phyloP scores from a whole-genome alignment of 495 filamentous ascomycete species.

The Penicillium goetzii region DNA sequence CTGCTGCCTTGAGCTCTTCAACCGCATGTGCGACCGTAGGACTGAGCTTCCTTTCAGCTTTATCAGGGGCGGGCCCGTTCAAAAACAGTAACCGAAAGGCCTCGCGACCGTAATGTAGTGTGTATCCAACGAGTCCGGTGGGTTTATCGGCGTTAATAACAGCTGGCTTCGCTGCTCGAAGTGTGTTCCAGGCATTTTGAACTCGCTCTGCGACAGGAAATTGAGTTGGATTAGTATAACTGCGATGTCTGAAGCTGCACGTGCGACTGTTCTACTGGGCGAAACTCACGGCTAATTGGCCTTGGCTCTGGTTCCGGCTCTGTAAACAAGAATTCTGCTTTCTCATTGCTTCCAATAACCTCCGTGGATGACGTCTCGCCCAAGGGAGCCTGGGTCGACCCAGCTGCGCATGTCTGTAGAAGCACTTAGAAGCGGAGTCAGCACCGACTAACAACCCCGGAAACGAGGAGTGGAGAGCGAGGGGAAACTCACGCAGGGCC shows the following conservation, averaged over 20 bases:
- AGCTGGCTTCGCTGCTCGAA: slow-evolving; percentile 39
- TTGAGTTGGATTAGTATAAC: slow-evolving; percentile 8
- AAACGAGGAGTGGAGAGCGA: slow-evolving; percentile 1
- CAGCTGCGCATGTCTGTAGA: slow-evolving; percentile 38
- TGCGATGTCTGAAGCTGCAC: not conserved
- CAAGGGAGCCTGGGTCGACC: slow-evolving; percentile 31
- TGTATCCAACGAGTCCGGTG: slow-evolving; percentile 50
- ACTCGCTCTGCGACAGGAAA: slow-evolving; percentile 37
- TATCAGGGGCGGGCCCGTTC: slow-evolving; percentile 46
- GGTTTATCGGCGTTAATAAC: slow-evolving; percentile 39
- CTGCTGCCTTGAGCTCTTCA: slow-evolving; percentile 73
- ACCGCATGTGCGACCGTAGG: slow-evolving; percentile 58
- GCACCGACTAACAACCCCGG: slow-evolving; percentile 19
- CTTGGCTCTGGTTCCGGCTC: slow-evolving; percentile 25
- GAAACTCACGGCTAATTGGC: slow-evolving; percentile 40
- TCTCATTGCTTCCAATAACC: slow-evolving; percentile 23
- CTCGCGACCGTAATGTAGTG: slow-evolving; percentile 53
- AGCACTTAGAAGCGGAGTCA: slow-evolving; percentile 42
- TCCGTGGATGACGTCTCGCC: slow-evolving; percentile 27
- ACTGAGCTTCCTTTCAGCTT: slow-evolving; percentile 33
- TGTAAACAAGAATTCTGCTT: slow-evolving; percentile 23
- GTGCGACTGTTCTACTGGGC: not conserved
- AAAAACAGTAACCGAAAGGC: slow-evolving; percentile 54
- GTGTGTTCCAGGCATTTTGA: slow-evolving; percentile 38
- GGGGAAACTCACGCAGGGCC: slow-evolving; percentile 45